These are phyloP conservation scores for Trypanosoma caninum DNA, from an alignment of 208 protist species.

Conservation along the genomic window DNA sequence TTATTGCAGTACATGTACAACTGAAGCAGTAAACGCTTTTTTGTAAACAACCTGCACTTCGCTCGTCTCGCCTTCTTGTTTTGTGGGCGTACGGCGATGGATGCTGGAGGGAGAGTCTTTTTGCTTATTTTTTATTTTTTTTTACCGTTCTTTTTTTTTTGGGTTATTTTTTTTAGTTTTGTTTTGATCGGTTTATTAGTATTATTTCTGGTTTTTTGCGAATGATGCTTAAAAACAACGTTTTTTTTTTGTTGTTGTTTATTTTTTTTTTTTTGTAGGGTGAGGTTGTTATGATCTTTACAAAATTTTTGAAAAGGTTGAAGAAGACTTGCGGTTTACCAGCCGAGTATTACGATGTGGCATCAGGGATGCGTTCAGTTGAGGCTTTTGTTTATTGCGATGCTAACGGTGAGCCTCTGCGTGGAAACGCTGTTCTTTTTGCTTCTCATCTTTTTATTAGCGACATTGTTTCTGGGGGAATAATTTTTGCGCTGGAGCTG, in stretches of 20 bases:
- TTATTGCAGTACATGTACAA: neutral
- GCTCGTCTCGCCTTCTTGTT: constrained; percentile 37
- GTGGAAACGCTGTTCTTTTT: neutral
- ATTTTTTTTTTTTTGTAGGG: neutral
- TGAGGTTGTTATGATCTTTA: constrained; percentile 9
- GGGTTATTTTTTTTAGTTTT: constrained; percentile 13
- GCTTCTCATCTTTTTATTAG: constrained; percentile 11
- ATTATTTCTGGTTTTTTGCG: no score
- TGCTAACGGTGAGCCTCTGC: neutral
- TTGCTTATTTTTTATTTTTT: neutral
- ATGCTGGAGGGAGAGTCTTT: constrained; percentile 16
- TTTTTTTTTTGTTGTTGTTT: constrained; percentile 4
- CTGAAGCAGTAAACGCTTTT: no score
- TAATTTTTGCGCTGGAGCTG: constrained; percentile 5
- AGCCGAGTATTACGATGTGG: constrained; percentile 9
- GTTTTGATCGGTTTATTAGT: no score
- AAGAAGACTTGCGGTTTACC: neutral
- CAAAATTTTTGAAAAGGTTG: constrained; percentile 1
- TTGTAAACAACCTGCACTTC: constrained; percentile 20
- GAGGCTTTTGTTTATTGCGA: constrained; percentile 14
- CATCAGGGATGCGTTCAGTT: constrained; percentile 1
- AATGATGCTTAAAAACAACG: neutral
- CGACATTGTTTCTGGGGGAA: neutral
- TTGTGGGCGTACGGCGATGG: constrained; percentile 23
- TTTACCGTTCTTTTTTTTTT: constrained; percentile 5